A percentile compares a stretch with the other conserved stretches of the same genome.
Conservation (phyloP, 2,329 filamentous ascomycete genomes). For the Monilinia fructicola region DNA sequence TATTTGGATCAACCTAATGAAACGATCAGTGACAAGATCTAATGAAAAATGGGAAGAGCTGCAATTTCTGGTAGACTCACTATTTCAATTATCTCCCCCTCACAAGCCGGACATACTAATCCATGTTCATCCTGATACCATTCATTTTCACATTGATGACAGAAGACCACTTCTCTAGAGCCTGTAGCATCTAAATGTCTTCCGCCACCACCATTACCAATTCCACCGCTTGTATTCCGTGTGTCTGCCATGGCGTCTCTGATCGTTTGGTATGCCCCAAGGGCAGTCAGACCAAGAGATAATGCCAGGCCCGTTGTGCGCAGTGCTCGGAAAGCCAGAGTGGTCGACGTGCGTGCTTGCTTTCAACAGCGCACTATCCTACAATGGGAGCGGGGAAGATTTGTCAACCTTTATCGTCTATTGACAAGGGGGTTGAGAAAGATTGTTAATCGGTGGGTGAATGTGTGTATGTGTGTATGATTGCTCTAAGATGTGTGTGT, state of each 20-base stretch:
- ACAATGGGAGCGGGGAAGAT: constrained; percentile 14
- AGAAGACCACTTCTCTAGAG: constrained; percentile 74
- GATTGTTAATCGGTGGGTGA: constrained; percentile 18
- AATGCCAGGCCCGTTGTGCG: constrained; percentile 55
- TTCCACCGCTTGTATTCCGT: constrained; percentile 16
- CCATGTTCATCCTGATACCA: constrained; percentile 74
- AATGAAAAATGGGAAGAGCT: constrained; percentile 1
- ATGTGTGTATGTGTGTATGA: not conserved
- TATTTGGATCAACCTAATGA: constrained; percentile 52
- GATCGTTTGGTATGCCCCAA: constrained; percentile 54
- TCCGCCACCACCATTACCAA: constrained; percentile 31
- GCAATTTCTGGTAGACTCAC: constrained; percentile 52
- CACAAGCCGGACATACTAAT: constrained; percentile 74
- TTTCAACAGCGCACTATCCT: not conserved
- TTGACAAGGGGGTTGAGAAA: not conserved
- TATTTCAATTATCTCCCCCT: constrained; percentile 80
- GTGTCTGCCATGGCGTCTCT: constrained; percentile 45
- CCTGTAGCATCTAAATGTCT: constrained; percentile 51
- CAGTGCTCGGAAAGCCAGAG: constrained; percentile 56
- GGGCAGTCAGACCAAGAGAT: constrained; percentile 58
- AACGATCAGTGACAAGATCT: constrained; percentile 35
- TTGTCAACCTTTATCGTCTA: not conserved
- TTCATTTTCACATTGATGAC: constrained; percentile 76
- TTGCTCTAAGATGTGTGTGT: constrained; percentile 17
- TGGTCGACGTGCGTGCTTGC: constrained; percentile 40